Base-by-base conservation (phyloP, 140 eudicot genomes). In the Stevia rebaudiana region DNA sequence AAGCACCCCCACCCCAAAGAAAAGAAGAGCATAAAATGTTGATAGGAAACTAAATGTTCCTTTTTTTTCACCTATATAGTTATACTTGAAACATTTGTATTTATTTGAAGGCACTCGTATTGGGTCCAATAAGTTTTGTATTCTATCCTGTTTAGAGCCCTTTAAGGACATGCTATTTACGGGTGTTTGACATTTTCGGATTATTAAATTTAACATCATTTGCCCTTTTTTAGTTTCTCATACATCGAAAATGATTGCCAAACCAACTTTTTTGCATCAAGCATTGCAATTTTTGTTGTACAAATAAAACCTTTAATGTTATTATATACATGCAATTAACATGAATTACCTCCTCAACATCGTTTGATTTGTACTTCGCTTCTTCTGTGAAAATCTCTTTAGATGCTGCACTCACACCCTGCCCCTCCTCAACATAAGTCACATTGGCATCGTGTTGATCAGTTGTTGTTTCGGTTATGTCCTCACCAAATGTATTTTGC, bases 361-460 rank as follows among this genome's bases (percentile, higher is more conserved):
- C 67, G 35, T 42, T 30, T 42, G 48, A 69, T 69, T 10, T 54
- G 64, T 67, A 51, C 40, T 67, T 28, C 22, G 65, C 63, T 48
- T 39, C 76, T 61, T 62, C 44, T 41, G 17, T 28, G 35, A 24
- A 16, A 44, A 60, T 60, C 30, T 70, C 76, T 61, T 60, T 61
- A 70, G 41, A 10, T 11, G 0, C 11, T 25, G 28, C 31, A 60
- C 24, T 48, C 33, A 47, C 40, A n/a, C 41, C 54, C 33, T 15
- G 16, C n/a, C 28, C 74, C 40, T 70, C 68, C 68, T 70, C 75
- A 1, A 33, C 51, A 35, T 33, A 33, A 41, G 75, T 50, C 47
- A 36, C 50, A 11, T 24, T 46, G 17, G 61, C 33, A 58, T 19
- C 75, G 33, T 33, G 75, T 9, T 46, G 59, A 28, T 35, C 44